Conservation (phyloP, 2,329 filamentous ascomycete species). For the Emergomyces pasteurianus region DNA sequence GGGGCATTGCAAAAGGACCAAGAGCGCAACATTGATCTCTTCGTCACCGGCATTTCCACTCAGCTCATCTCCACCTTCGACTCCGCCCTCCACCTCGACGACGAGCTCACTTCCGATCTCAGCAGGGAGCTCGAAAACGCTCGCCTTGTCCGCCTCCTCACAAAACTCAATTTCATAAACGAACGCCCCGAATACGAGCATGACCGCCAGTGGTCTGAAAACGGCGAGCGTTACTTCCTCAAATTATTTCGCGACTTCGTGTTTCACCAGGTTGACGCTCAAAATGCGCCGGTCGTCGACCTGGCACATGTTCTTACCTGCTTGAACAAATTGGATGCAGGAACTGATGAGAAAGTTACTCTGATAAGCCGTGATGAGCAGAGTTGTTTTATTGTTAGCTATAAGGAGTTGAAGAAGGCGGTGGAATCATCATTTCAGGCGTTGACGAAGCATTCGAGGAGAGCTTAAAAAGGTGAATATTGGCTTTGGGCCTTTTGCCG, state of each 20-base stretch:
- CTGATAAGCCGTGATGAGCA: slow-evolving; percentile 84
- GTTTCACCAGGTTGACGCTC: slow-evolving; percentile 85
- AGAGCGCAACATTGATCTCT: slow-evolving; percentile 62
- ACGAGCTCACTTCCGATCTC: slow-evolving; percentile 60
- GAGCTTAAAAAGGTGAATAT: slow-evolving; percentile 9
- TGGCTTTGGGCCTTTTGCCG: not conserved
- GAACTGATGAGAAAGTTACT: slow-evolving; percentile 72
- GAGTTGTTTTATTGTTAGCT: slow-evolving; percentile 76
- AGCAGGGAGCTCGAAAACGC: slow-evolving; percentile 81
- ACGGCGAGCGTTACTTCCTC: slow-evolving; percentile 79
- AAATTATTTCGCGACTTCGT: slow-evolving; percentile 96
- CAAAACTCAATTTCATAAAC: slow-evolving; percentile 80
- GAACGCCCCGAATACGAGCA: slow-evolving; percentile 78
- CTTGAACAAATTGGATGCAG: slow-evolving; percentile 86
- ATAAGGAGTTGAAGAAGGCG: slow-evolving; percentile 68
- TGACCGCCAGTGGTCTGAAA: slow-evolving; percentile 75
- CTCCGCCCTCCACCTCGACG: slow-evolving; percentile 64
- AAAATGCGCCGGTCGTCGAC: slow-evolving; percentile 72
- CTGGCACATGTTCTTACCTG: slow-evolving; percentile 77
- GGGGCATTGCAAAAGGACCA: slow-evolving; percentile 48
- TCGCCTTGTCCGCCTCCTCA: slow-evolving; percentile 62
- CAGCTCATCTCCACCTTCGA: slow-evolving; percentile 68
- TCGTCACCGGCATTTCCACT: slow-evolving; percentile 64
- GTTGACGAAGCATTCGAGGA: slow-evolving; percentile 34
- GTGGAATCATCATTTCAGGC: slow-evolving; percentile 51